Evolutionary conservation across 2,329 filamentous ascomycete species (phyloP), one percentile per base, ranked within the genome.

Genomic region (Ceratocystis cubensis): DNA sequence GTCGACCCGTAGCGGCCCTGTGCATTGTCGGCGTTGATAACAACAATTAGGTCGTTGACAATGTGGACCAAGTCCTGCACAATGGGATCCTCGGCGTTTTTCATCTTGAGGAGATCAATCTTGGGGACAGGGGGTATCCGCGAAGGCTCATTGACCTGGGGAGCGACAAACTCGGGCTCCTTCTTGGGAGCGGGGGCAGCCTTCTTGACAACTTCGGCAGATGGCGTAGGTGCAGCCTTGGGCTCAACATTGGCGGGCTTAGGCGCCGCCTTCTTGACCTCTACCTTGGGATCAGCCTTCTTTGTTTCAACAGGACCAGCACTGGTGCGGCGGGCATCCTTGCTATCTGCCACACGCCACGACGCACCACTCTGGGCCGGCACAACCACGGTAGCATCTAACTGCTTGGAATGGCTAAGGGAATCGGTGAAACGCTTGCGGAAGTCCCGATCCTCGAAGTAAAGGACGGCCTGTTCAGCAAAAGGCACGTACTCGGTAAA

Each of bases 401-500:
- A 79, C 66, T 86, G 82, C 59, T 76, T 76, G 15, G 74, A 72
- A 69, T 77, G 75, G 69, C 82, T 82, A 69, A 80, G 75, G 67
- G 76, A 75, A 73, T 76, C 79, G 71, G 78, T 83, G 79, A 96
- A 96, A 67, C 89, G 86, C 77, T 88, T 91, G 74, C 88, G 85
- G 79, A 96, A 96, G 73, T 96, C 91, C 71, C 88, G 84, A 78
- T 99, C 94, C 77, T 99, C 94, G 64, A 99, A 87, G 78, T 96
- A 97, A 30, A 96, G 84, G 59, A 99, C 93, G 20, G 88, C 88
- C 74, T 96, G 90, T 78, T 99, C 94, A 72, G 92, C 94, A 71
- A 89, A 96, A 25, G 94, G 94, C 20, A 99, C 78, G 76, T 93
- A 99, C 78, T 96, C 92, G 72, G 92, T 97, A 78, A 99, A 99